Base-by-base conservation (phyloP, 805 yeast genomes). In the Myxozyma monticola region DNA sequence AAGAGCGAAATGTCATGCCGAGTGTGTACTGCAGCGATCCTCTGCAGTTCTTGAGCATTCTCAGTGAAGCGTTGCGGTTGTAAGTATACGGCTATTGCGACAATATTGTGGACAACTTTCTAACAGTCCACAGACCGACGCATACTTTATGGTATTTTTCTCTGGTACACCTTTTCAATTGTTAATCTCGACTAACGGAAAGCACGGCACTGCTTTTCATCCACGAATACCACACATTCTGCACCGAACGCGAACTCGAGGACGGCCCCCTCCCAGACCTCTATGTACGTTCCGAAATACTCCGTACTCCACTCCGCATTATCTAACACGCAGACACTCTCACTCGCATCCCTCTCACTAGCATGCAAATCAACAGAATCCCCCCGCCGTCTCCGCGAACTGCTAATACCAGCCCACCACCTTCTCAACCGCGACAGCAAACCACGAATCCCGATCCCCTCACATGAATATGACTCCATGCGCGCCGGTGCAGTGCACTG, bases 311-410 rank as follows among this genome's bases (percentile, higher is more conserved):
- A n/a, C n/a, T n/a, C n/a, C n/a, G 18, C n/a, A 28, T 14, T 18
- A 14, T 17, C 31, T 28, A 34, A 45, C 44, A 12, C 24, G 14
- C 18, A 51, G 56, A 51, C 47, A 15, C 43, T 52, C 9, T 33
- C 22, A 12, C 15, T 52, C 10, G 29, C 50, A 10, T 24, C 48
- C 18, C 43, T 53, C n/a, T 49, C 55, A 3, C 42, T 53, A n/a
- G 50, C 57, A 4, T 35, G 45, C 36, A 53, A 53, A 38, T 34
- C 54, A 4, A 49, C 57, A 7, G 57, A 53, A 45, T 45, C 45
- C 14, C 48, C 43, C 12, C 48, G 57, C 14, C 46, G 55, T 17
- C 49, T 46, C 10, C 44, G 57, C 20, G 57, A 53, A 22, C 47
- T 53, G 15, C 42, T 53, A 12, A 45, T 45, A 3, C 57, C 57